phyloP scores from a whole-genome alignment of 2,329 filamentous ascomycete species.

The Xylariaceae sp. region DNA sequence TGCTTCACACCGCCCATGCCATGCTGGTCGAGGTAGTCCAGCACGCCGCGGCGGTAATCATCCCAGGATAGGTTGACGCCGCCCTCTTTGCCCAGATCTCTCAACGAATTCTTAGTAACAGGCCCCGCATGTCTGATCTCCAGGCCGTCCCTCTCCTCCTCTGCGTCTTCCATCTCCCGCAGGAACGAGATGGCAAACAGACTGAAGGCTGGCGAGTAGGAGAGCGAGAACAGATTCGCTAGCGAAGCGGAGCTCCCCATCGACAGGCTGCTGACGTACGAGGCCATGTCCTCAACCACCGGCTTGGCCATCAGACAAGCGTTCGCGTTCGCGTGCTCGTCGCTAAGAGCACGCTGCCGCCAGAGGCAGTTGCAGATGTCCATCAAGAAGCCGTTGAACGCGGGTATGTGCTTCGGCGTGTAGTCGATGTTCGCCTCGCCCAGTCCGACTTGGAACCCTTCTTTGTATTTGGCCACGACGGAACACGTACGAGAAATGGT shows the following conservation, averaged over 20 bases:
- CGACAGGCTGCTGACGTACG: conserved; percentile 46
- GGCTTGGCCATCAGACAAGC: conserved; percentile 46
- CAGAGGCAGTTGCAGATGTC: conserved; percentile 81
- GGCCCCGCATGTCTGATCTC: conserved; percentile 57
- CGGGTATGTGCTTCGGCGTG: conserved; percentile 54
- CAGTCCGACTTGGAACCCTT: conserved; percentile 57
- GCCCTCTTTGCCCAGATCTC: conserved; percentile 55
- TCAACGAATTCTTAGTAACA: conserved; percentile 62
- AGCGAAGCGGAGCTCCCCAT: conserved; percentile 40
- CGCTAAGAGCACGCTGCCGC: conserved; percentile 66
- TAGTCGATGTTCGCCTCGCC: conserved; percentile 35
- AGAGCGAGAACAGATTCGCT: conserved; percentile 50
- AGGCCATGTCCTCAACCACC: conserved; percentile 40
- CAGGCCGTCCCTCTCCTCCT: conserved; percentile 36
- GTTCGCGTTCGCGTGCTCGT: conserved; percentile 56
- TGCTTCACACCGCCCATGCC: conserved; percentile 62
- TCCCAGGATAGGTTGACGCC: conserved; percentile 65
- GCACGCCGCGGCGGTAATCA: conserved; percentile 67
- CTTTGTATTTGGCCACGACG: conserved; percentile 67
- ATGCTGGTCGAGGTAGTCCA: conserved; percentile 59
- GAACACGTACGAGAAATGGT: conserved; percentile 64
- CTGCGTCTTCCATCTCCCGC: conserved; percentile 52
- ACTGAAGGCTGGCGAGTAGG: conserved; percentile 53
- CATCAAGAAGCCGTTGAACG: conserved; percentile 81
- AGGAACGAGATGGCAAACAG: conserved; percentile 51